A percentile compares a stretch with the other conserved stretches of the same genome.
phyloP scores from a whole-genome alignment of 2,329 filamentous ascomycete genomes.

The Talaromyces sp. region DNA sequence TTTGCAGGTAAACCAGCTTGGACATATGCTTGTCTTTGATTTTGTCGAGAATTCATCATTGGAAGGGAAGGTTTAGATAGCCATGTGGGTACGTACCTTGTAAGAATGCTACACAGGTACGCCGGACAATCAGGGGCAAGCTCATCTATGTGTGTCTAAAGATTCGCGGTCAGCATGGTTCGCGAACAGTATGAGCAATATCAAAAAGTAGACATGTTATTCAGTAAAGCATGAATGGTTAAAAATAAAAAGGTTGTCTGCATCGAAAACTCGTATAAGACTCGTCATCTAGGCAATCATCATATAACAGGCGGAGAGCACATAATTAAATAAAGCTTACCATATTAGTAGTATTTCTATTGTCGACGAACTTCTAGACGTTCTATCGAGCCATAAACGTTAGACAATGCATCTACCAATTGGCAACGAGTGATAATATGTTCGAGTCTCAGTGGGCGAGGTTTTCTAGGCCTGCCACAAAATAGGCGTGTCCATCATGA shows the following conservation, averaged over 20 bases:
- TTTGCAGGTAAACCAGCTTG: constrained; percentile 57
- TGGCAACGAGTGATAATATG: not conserved
- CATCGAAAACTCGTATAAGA: constrained; percentile 63
- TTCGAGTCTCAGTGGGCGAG: constrained; percentile 80
- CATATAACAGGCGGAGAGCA: constrained; percentile 30
- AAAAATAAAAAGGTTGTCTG: constrained; percentile 51
- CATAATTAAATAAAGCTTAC: constrained; percentile 19
- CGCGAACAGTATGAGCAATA: not conserved
- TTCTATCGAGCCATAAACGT: not conserved
- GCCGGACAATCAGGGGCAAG: not conserved
- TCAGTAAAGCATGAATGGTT: constrained; percentile 63
- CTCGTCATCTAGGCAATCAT: constrained; percentile 63
- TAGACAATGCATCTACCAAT: not conserved
- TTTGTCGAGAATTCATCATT: constrained; percentile 77
- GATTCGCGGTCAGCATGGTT: constrained; percentile 22
- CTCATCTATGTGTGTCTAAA: not conserved
- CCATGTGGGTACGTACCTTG: constrained; percentile 28
- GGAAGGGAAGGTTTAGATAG: constrained; percentile 22
- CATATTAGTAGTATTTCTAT: not conserved
- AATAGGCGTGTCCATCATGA: constrained; percentile 81
- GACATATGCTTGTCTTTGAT: constrained; percentile 97
- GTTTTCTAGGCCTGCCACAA: constrained; percentile 99
- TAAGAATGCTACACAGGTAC: not conserved
- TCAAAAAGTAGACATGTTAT: constrained; percentile 19
- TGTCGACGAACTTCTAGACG: not conserved